phyloP scores from a whole-genome alignment of 1,139 yeast species.

The Schwanniomyces etchellsii region DNA sequence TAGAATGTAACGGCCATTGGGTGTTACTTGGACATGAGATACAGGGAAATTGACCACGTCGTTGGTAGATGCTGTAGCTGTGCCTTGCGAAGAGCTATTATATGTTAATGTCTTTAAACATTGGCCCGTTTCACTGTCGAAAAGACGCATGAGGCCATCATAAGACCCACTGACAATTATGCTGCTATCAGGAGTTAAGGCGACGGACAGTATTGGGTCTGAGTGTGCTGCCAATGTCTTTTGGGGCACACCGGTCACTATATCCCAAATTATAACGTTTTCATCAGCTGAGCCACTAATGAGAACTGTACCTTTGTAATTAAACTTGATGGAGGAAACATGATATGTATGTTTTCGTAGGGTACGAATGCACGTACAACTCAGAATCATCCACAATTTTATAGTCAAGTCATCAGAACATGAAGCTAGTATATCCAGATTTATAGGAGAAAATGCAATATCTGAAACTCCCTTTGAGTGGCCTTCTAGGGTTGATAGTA shows the following conservation, averaged over 20 bases:
- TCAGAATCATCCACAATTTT: conserved; percentile 61
- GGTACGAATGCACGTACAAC: conserved; percentile 49
- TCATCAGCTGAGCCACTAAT: conserved; percentile 89
- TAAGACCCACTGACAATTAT: conserved; percentile 83
- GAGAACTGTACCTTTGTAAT: conserved; percentile 68
- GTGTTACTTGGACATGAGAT: conserved; percentile 66
- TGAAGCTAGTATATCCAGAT: conserved; percentile 69
- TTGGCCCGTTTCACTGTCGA: conserved; percentile 86
- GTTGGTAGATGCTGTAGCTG: conserved; percentile 53
- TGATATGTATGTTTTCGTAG: conserved; percentile 83
- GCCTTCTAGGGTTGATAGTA: conserved; percentile 43
- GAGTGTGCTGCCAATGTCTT: conserved; percentile 90
- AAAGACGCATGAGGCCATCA: conserved; percentile 85
- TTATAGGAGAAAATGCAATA: conserved; percentile 66
- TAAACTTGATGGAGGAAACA: conserved; percentile 69
- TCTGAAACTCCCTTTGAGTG: conserved; percentile 70
- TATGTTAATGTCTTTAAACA: conserved; percentile 85
- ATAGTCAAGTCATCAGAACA: conserved; percentile 85
- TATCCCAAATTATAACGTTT: conserved; percentile 87
- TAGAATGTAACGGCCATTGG: conserved; percentile 75
- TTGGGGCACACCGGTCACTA: conserved; percentile 60
- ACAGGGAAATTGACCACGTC: conserved; percentile 59
- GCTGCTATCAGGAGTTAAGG: conserved; percentile 74
- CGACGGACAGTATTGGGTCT: conserved; percentile 78
- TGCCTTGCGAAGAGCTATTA: conserved; percentile 51